Conservation (phyloP, 2,329 filamentous ascomycete species). For the Talaromyces amestolkiae region DNA sequence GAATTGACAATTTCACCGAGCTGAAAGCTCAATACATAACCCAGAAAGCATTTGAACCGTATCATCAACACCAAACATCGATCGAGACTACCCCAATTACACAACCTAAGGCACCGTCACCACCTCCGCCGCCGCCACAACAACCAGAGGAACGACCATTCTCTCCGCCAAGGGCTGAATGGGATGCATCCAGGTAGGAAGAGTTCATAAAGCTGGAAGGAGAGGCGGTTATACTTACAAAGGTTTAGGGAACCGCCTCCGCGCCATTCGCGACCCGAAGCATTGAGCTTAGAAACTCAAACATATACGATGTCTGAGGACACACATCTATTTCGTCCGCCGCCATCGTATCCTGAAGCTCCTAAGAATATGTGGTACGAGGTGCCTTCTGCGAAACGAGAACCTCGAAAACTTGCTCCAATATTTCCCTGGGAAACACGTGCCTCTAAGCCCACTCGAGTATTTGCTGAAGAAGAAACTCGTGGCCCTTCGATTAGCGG, state of each 20-base stretch:
- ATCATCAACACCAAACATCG: neutral
- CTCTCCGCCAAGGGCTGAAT: conserved; percentile 58
- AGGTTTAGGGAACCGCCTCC: conserved; percentile 58
- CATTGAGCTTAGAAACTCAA: conserved; percentile 72
- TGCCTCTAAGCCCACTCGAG: conserved; percentile 57
- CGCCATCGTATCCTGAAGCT: conserved; percentile 73
- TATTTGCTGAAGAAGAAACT: conserved; percentile 40
- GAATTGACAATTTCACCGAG: conserved; percentile 3
- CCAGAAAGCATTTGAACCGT: conserved; percentile 1
- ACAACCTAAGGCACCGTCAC: conserved; percentile 27
- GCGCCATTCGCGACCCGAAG: conserved; percentile 73
- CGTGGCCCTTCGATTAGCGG: neutral
- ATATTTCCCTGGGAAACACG: conserved; percentile 90
- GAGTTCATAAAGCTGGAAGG: neutral
- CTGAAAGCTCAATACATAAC: conserved; percentile 29
- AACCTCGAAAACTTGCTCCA: conserved; percentile 59
- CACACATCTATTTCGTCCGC: conserved; percentile 71
- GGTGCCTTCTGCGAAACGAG: conserved; percentile 61
- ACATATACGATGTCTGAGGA: conserved; percentile 83
- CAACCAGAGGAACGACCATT: conserved; percentile 44
- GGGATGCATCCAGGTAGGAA: conserved; percentile 61
- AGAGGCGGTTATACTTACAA: conserved; percentile 23
- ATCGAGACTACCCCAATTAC: neutral
- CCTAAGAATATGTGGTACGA: conserved; percentile 87
- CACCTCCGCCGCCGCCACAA: neutral